Evolutionary conservation across 2,329 filamentous ascomycete species (phyloP).

Genomic region (Drechslerella stenobrocha): DNA sequence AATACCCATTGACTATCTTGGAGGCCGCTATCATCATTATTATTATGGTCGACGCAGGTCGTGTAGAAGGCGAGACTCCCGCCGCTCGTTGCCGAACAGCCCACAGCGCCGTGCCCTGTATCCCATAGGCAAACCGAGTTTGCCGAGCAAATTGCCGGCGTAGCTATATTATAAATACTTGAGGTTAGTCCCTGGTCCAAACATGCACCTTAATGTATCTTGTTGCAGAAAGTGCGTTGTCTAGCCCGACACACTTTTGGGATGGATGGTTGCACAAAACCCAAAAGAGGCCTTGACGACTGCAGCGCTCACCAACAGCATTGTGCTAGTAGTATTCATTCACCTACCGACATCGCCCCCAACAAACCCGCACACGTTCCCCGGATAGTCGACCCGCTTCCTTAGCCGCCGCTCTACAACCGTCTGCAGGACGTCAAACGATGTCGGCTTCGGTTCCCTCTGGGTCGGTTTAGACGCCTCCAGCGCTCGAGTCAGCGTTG

Average conservation of each 20-base stretch:
- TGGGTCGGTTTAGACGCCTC: background rate
- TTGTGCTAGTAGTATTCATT: no score
- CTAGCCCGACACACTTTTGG: background rate
- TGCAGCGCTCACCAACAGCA: background rate
- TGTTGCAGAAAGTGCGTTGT: conserved; percentile 24
- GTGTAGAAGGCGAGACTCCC: conserved; percentile 29
- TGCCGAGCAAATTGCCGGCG: conserved; percentile 35
- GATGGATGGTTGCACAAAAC: background rate
- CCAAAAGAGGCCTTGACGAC: background rate
- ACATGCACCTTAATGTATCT: no score
- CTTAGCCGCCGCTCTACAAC: conserved; percentile 44
- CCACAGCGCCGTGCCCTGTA: conserved; percentile 30
- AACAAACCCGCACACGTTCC: conserved; percentile 43
- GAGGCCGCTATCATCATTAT: conserved; percentile 15
- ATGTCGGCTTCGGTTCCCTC: conserved; percentile 31
- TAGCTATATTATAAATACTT: conserved; percentile 12
- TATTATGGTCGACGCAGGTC: conserved; percentile 40
- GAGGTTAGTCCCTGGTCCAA: no score
- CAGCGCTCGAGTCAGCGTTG: conserved; percentile 17
- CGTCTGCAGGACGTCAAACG: conserved; percentile 38
- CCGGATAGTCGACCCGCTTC: conserved; percentile 33
- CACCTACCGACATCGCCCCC: conserved; percentile 41
- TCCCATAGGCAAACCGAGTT: conserved; percentile 43
- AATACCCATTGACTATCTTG: conserved; percentile 33
- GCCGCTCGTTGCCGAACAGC: conserved; percentile 29